Evolutionary conservation across 805 yeast species (phyloP).

Genomic region (Metschnikowia dekortorum): DNA sequence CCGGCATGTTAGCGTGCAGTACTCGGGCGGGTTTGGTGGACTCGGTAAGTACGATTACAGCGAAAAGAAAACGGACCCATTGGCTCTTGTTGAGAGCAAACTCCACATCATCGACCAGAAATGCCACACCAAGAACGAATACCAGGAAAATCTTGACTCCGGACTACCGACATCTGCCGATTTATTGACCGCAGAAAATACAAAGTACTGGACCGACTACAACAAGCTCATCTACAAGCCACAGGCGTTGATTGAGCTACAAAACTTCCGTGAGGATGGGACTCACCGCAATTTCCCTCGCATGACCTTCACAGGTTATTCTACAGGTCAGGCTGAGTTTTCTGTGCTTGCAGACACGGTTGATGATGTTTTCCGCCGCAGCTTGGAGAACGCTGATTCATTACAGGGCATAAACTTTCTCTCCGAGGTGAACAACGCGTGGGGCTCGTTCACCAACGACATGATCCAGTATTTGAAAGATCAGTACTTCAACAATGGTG

Average conservation of each 20-base stretch:
- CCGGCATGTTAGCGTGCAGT: constrained; percentile 77
- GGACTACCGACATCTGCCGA: constrained; percentile 25
- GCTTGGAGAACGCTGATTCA: constrained; percentile 72
- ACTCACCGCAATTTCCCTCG: constrained; percentile 28
- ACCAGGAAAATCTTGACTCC: constrained; percentile 60
- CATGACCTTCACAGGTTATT: constrained; percentile 43
- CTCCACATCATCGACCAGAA: constrained; percentile 27
- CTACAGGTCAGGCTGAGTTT: constrained; percentile 62
- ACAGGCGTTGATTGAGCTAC: constrained; percentile 46
- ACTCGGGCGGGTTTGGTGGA: constrained; percentile 71
- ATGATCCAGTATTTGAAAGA: constrained; percentile 57
- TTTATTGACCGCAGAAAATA: constrained; percentile 35
- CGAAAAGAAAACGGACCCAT: constrained; percentile 11
- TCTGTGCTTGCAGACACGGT: constrained; percentile 26
- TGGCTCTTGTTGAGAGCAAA: constrained; percentile 4
- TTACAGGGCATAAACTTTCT: constrained; percentile 67
- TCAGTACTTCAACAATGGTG: constrained; percentile 50
- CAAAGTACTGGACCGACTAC: constrained; percentile 79
- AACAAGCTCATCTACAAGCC: constrained; percentile 66
- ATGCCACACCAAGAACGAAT: constrained; percentile 47
- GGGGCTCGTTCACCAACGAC: constrained; percentile 73
- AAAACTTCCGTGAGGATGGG: constrained; percentile 49
- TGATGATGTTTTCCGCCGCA: constrained; percentile 52
- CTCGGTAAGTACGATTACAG: constrained; percentile 52
- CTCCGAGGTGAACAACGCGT: constrained; percentile 70